Conservation (phyloP, 768 basidiomycete species). For the Ramaria sp. region DNA sequence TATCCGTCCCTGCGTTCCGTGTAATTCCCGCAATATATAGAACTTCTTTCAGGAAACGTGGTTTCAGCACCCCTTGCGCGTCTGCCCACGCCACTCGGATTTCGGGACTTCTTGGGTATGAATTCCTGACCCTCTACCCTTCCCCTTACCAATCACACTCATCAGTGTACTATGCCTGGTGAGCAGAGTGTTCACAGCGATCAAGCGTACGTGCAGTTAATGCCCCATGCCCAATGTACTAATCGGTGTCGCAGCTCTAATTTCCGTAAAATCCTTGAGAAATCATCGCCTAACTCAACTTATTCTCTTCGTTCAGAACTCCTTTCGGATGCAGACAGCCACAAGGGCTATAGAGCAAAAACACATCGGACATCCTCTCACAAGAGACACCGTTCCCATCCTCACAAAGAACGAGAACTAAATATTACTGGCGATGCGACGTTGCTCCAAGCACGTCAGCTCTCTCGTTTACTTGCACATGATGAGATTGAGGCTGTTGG, state of each 20-base stretch:
- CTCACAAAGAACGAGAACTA: background rate
- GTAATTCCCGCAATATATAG: no score
- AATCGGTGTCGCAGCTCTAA: background rate
- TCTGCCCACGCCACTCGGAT: background rate
- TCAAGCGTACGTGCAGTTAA: background rate
- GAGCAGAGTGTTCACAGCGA: slow-evolving; percentile 2
- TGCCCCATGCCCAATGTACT: background rate
- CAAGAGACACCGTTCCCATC: background rate
- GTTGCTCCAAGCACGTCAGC: background rate
- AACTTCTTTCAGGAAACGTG: background rate
- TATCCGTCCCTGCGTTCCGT: no score
- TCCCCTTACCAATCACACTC: background rate
- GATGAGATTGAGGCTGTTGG: background rate
- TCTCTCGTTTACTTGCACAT: background rate
- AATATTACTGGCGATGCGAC: background rate
- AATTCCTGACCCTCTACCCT: background rate
- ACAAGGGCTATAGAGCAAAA: background rate
- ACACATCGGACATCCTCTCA: background rate
- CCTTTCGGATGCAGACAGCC: background rate
- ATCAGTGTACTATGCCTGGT: background rate
- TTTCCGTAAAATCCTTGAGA: slow-evolving; percentile 8
- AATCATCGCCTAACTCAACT: slow-evolving; percentile 1
- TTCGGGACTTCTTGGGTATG: background rate
- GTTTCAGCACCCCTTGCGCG: background rate
- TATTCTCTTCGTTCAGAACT: slow-evolving; percentile 2